Conservation (phyloP, 2,329 filamentous ascomycete species). For the Fusarium sp. region DNA sequence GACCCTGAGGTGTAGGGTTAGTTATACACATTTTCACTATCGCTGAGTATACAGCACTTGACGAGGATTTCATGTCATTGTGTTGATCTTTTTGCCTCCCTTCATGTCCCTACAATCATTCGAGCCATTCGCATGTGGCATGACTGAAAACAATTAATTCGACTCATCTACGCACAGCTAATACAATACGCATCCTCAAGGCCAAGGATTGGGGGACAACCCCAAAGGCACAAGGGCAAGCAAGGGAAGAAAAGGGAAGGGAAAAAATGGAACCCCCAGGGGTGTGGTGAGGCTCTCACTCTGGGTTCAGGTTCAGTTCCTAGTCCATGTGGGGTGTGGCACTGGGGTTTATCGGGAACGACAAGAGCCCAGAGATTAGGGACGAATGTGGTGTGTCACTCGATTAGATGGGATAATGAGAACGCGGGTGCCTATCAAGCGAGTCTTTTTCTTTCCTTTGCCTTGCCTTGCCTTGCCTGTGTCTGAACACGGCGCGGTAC, state of each 20-base stretch:
- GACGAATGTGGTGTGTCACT: constrained; percentile 37
- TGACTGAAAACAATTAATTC: background rate
- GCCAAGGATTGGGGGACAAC: background rate
- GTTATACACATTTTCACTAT: background rate
- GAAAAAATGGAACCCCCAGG: constrained; percentile 10
- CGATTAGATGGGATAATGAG: constrained; percentile 47
- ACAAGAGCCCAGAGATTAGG: constrained; percentile 39
- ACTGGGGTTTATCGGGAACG: constrained; percentile 46
- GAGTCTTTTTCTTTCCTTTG: constrained; percentile 28
- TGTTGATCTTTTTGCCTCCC: background rate
- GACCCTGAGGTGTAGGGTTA: constrained; percentile 24
- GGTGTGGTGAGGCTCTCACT: constrained; percentile 25
- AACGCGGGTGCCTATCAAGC: constrained; percentile 41
- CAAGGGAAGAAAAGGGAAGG: constrained; percentile 1
- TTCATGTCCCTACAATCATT: background rate
- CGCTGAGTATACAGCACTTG: background rate
- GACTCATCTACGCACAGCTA: background rate
- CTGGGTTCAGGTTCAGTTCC: background rate
- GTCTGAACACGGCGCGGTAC: constrained; percentile 31
- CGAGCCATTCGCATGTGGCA: background rate
- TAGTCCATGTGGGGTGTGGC: constrained; percentile 34
- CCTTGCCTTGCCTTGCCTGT: constrained; percentile 8
- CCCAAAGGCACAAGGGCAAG: constrained; percentile 1
- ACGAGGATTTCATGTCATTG: too few species aligned
- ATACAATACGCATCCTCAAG: too few species aligned